Base-by-base conservation (phyloP, 768 basidiomycete genomes). In the Austroboletus festivus region DNA sequence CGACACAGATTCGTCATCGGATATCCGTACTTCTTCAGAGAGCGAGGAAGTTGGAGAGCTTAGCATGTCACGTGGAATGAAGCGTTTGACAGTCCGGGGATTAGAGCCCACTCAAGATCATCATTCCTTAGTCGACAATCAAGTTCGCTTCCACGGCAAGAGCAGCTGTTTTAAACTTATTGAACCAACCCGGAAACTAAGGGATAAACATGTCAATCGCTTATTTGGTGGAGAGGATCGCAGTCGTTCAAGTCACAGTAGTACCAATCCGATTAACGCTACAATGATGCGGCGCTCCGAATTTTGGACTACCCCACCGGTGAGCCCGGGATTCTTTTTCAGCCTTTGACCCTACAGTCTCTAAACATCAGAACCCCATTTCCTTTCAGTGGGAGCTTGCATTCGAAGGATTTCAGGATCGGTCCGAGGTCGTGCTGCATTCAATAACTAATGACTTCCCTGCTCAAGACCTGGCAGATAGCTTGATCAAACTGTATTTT, bases 401-500 rank as follows among this genome's bases (percentile, higher is more conserved):
- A 22, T 82, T 74, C 59, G 82, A 83, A 63, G 73, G 76, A 18
- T 65, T 68, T 42, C 67, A 67, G 54, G 53, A 61, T 35, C 59
- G 59, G 30, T 50, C 54, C 3, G 50, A 60, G 5, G 34, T 46
- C 18, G 51, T 76, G 47, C 60, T 67, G 40, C 53, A 60, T 38
- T 63, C 73, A 50, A 55, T 77, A 15, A 53, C 62, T 35, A 64
- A 71, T n/a, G 52, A 61, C 59, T 83, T 87, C 41, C 92, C 90
- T 33, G 79, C 87, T 0, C 58, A 66, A 15, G 83, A 85, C 49
- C 77, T 92, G 16, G 77, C 77, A 8, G 59, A 66, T 23, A 61
- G 55, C 16, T 73, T 96, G 24, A 79, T 93, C 54, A 69, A 79
- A 33, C 69, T 84, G 23, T 93, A 81, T 62, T 95, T 95, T 56